Evolutionary conservation across 352 stramenopile genomes (phyloP), one percentile per base, ranked within the genome.

Genomic region (Globisporangium yorkense): DNA sequence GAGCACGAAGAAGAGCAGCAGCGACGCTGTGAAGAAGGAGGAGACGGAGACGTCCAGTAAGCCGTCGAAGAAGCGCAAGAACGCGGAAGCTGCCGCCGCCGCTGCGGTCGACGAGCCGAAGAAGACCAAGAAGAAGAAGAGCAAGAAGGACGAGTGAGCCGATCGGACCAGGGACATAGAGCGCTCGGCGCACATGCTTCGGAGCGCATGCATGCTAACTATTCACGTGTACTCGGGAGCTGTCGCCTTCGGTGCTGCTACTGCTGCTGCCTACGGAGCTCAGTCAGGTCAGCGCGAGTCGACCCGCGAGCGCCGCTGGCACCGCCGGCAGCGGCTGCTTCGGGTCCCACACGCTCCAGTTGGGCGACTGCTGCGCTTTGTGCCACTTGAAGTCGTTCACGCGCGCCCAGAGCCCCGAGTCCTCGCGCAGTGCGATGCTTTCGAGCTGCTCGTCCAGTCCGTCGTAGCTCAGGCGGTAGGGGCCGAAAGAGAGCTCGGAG

Each of bases 361-460:
- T 35, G 31, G 31, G 31, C 31, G 31, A 35, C 31, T 35, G 31
- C 31, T 35, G 31, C 31, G 31, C 31, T 3, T 35, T 35, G 31
- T 35, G 31, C 31, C 89, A 97, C 68, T 96, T 94, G 67, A 97
- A 97, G 62, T 97, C 89, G 56, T 97, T 93, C 52, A 97, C 89
- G 54, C 96, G 88, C 15, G 80, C 71, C 86, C 86, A 97, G 5
- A 95, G 66, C 0, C 78, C 78, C 21, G 65, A 75, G 54, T 91
- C 75, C 45, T 75, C 75, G 4, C 51, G 53, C 51, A 95, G 61
- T 0, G 75, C 73, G 27, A 82, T 62, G 21, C 56, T 67, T 48
- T 88, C 67, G 3, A 96, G 63, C 52, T 94, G 87, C 27, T 71
- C 55, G 29, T 77, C 69, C 0, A 94, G 67, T 0, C 69, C 80